Conservation (phyloP, 441 rosid species). For the Sinapis alba region DNA sequence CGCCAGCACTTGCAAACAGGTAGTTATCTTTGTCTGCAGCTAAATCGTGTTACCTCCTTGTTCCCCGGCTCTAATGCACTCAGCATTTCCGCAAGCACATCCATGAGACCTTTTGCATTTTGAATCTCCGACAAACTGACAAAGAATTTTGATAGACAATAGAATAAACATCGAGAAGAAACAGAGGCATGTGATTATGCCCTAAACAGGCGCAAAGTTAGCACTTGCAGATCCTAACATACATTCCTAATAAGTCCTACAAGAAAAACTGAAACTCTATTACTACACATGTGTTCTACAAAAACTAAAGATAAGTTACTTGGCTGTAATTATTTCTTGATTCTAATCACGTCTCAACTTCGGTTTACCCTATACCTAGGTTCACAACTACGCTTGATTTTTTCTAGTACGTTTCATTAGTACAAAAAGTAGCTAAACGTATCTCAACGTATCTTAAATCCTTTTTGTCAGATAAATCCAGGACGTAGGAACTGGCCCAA, state of each 20-base stretch:
- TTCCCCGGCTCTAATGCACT: slow-evolving; percentile 89
- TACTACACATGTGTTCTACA: not conserved
- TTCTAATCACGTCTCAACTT: slow-evolving; percentile 16
- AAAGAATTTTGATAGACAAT: slow-evolving; percentile 38
- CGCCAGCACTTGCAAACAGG: slow-evolving; percentile 20
- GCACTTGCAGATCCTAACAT: slow-evolving; percentile 1
- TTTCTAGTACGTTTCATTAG: not conserved
- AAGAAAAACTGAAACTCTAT: not conserved
- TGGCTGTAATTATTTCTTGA: not conserved
- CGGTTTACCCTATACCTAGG: slow-evolving; percentile 11
- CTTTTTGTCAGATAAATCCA: not conserved
- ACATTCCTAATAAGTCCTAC: not conserved
- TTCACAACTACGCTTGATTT: not conserved
- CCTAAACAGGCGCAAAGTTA: not conserved
- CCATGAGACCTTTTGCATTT: slow-evolving; percentile 98
- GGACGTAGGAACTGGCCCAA: slow-evolving; percentile 8
- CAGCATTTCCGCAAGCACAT: slow-evolving; percentile 96
- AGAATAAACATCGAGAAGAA: slow-evolving; percentile 17
- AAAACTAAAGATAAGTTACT: not conserved
- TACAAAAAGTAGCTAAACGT: slow-evolving; percentile 9
- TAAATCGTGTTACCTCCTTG: slow-evolving; percentile 69
- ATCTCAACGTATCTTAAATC: not conserved
- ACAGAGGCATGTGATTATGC: slow-evolving; percentile 17
- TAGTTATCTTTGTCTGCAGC: slow-evolving; percentile 19
- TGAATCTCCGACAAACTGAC: slow-evolving; percentile 95